A percentile compares a stretch with the other conserved stretches of the same genome.
Evolutionary conservation across 2,329 filamentous ascomycete species (phyloP).

Genomic region (Fusarium bulbicola): DNA sequence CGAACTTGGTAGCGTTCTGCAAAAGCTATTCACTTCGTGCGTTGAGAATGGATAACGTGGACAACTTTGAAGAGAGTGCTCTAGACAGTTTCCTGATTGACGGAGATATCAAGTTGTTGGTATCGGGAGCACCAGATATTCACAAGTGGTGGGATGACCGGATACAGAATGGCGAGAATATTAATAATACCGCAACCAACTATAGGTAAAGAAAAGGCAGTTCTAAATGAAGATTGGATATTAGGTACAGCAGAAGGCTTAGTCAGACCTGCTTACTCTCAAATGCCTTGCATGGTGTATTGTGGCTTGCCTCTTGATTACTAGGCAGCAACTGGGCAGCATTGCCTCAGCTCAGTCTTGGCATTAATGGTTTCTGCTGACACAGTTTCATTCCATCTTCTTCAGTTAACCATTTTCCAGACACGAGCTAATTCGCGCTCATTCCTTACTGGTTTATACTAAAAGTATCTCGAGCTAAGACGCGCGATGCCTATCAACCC

Average conservation of each 20-base stretch:
- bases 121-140: neutral
- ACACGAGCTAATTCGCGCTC: too few species aligned
- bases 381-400: too few species aligned
- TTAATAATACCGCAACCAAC: rapidly evolving
- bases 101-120: neutral
- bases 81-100: neutral
- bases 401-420: too few species aligned
- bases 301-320: too few species aligned
- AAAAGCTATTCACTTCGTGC: neutral
- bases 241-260: too few species aligned
- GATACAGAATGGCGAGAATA: neutral
- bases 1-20: neutral
- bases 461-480: too few species aligned
- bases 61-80: neutral
- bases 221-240: too few species aligned
- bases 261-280: too few species aligned
- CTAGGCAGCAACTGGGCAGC: neutral
- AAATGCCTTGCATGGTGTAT: too few species aligned
- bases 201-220: too few species aligned
- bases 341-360: neutral
- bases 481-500: neutral
- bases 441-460: too few species aligned
- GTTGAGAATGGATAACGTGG: neutral
- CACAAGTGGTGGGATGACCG: neutral
- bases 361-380: rapidly evolving